phyloP scores from a whole-genome alignment of 345 rosid species.

The Syzygium jambos region DNA sequence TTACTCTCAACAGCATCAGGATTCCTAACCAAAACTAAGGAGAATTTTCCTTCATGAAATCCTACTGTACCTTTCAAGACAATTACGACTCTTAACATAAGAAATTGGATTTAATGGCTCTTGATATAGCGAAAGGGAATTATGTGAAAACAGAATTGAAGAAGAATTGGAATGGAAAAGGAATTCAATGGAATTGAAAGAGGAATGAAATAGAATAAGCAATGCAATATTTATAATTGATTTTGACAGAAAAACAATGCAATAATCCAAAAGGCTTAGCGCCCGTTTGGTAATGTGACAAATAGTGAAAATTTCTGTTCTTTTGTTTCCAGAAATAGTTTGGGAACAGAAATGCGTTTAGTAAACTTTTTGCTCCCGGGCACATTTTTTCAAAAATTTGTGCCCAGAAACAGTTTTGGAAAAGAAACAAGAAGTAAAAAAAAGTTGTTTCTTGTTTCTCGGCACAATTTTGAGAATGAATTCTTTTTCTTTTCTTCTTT shows the following conservation, averaged over 20 bases:
- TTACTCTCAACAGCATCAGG: not conserved
- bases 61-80: not conserved
- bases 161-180: not conserved
- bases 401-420: no score
- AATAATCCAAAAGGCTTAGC: not conserved
- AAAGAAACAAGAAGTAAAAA: no score
- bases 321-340: no score
- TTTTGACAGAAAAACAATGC: not conserved
- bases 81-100: not conserved
- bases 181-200: not conserved
- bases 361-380: no score
- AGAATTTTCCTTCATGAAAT: not conserved
- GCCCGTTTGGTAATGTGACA: no score
- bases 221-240: not conserved
- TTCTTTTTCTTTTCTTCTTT: no score
- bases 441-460: no score
- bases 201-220: not conserved
- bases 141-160: not conserved
- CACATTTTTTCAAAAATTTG: no score
- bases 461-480: no score
- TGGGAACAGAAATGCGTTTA: no score
- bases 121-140: not conserved
- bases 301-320: no score
- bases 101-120: not conserved
- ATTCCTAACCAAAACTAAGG: not conserved